Evolutionary conservation across 2,329 filamentous ascomycete species (phyloP).

Genomic region (Pyrenophora graminea): DNA sequence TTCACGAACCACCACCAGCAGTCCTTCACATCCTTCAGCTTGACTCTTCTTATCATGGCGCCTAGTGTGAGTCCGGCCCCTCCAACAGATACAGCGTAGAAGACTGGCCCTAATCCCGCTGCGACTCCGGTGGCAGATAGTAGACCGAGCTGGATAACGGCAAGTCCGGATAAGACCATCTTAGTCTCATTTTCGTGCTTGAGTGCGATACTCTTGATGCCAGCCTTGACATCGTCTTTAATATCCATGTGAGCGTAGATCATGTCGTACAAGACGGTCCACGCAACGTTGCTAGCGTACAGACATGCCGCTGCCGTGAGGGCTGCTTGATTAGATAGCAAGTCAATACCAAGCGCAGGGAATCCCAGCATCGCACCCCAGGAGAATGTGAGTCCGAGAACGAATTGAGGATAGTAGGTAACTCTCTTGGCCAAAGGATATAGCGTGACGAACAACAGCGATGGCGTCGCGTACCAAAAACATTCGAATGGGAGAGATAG

Average conservation of each 20-base stretch:
- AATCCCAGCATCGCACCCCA: slow-evolving; percentile 91
- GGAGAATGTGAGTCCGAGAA: slow-evolving; percentile 82
- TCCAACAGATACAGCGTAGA: slow-evolving; percentile 62
- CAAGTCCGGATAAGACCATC: slow-evolving; percentile 71
- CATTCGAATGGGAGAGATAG: slow-evolving; percentile 76
- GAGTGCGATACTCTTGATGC: slow-evolving; percentile 85
- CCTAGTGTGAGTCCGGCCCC: slow-evolving; percentile 59
- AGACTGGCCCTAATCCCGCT: slow-evolving; percentile 62
- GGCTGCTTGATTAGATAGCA: slow-evolving; percentile 67
- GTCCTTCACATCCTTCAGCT: slow-evolving; percentile 59
- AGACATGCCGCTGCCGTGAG: slow-evolving; percentile 69
- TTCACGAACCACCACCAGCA: slow-evolving; percentile 70
- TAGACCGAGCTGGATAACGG: slow-evolving; percentile 69
- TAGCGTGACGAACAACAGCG: slow-evolving; percentile 70
- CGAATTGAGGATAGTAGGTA: slow-evolving; percentile 84
- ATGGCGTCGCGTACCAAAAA: slow-evolving; percentile 77
- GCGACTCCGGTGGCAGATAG: slow-evolving; percentile 71
- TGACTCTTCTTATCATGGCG: slow-evolving; percentile 64
- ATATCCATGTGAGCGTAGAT: slow-evolving; percentile 94
- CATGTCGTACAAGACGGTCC: slow-evolving; percentile 90
- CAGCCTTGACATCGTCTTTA: slow-evolving; percentile 80
- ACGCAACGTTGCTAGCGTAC: slow-evolving; percentile 78
- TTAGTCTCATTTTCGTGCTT: slow-evolving; percentile 80
- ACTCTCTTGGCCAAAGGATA: slow-evolving; percentile 86
- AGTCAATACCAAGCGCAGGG: slow-evolving; percentile 76